These are phyloP conservation scores for Leishmania mexicana DNA, from an alignment of 208 protist species.

Conservation along the genomic window DNA sequence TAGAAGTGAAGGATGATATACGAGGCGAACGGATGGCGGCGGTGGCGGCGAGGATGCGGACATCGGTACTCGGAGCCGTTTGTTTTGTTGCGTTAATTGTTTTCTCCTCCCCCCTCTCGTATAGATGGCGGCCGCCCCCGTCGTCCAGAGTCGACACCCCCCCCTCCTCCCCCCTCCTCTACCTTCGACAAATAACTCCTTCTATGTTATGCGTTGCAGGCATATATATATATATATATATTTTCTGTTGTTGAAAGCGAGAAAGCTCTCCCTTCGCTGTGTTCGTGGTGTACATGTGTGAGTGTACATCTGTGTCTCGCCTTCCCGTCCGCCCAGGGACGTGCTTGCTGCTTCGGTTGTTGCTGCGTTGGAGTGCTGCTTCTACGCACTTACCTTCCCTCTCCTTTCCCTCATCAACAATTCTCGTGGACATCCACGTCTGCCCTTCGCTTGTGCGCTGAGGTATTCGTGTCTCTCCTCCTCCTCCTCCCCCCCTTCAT, in stretches of 20 bases:
- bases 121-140: not conserved
- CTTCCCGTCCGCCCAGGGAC: not conserved
- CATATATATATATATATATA: too few relatives aligned
- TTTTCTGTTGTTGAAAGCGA: not conserved
- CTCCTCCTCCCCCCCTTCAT: not conserved
- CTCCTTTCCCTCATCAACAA: not conserved
- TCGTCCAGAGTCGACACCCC: not conserved
- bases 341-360: not conserved
- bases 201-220: too few relatives aligned
- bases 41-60: not conserved
- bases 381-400: not conserved
- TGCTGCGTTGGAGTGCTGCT: not conserved
- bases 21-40: too few relatives aligned
- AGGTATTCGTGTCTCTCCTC: not conserved
- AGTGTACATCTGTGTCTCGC: not conserved
- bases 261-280: not conserved
- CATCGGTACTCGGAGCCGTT: not conserved
- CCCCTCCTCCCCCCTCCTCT: not conserved
- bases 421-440: not conserved
- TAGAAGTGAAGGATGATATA: not conserved
- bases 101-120: not conserved
- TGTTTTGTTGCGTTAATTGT: not conserved
- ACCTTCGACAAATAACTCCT: not conserved
- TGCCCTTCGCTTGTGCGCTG: not conserved
- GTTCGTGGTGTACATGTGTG: not conserved